Evolutionary conservation across 495 filamentous ascomycete genomes (phyloP).

Genomic region (Penicillium taxi): DNA sequence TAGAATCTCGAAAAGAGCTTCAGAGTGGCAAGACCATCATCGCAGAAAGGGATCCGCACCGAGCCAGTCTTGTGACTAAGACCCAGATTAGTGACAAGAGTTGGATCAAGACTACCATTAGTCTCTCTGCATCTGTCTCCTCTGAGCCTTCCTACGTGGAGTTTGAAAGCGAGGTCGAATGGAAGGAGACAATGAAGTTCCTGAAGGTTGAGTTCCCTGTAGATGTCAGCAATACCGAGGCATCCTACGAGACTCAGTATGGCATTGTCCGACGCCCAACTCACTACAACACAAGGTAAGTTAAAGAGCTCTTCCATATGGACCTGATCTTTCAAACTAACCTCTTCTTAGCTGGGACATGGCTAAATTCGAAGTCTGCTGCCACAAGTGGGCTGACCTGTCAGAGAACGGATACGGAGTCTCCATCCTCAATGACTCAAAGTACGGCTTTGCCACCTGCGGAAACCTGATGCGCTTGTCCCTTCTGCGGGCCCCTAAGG

Average conservation of each 20-base stretch:
- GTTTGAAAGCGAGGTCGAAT: conserved; percentile 75
- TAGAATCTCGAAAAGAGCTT: conserved; percentile 76
- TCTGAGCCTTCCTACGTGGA: conserved; percentile 66
- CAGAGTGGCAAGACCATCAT: conserved; percentile 56
- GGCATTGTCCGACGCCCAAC: conserved; percentile 83
- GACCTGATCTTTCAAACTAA: conserved; percentile 4
- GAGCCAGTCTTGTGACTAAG: conserved; percentile 68
- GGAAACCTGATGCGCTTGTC: conserved; percentile 91
- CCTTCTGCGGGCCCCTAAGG: conserved; percentile 86
- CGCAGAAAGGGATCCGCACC: conserved; percentile 61
- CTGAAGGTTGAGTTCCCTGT: conserved; percentile 98
- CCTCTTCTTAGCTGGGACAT: conserved; percentile 72
- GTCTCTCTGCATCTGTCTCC: conserved; percentile 57
- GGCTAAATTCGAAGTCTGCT: conserved; percentile 99
- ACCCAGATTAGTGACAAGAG: conserved; percentile 81
- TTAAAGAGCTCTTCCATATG: conserved; percentile 3
- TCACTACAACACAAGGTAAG: conserved; percentile 80
- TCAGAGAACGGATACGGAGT: conserved; percentile 89
- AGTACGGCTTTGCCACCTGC: conserved; percentile 89
- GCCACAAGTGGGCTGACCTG: conserved; percentile 95
- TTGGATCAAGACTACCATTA: conserved; percentile 81
- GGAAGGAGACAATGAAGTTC: conserved; percentile 94
- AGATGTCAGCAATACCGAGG: conserved; percentile 83
- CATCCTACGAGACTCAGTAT: conserved; percentile 93
- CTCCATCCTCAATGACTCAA: conserved; percentile 89